phyloP scores from a whole-genome alignment of 2,329 filamentous ascomycete species.

The Pestalotiopsis sp. region DNA sequence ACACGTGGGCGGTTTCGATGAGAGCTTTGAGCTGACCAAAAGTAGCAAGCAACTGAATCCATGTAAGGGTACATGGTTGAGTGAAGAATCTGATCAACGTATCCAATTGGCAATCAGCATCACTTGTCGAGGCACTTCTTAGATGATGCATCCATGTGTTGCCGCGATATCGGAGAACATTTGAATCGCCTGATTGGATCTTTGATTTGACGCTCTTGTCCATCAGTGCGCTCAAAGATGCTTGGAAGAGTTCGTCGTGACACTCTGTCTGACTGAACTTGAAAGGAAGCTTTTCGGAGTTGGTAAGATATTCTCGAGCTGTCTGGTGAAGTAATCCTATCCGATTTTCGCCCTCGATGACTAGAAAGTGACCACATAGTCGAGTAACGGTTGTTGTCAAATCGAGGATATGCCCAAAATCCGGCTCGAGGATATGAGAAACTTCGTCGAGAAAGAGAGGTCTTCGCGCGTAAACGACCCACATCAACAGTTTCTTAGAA shows the following conservation, averaged over 20 bases:
- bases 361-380: conserved; percentile 21
- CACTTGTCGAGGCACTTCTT: background rate
- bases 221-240: conserved; percentile 7
- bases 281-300: conserved; percentile 4
- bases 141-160: conserved; percentile 15
- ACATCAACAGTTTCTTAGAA: conserved; percentile 15
- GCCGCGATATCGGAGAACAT: conserved; percentile 16
- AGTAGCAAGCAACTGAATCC: conserved; percentile 19
- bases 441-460: conserved; percentile 17
- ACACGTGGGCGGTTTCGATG: conserved; percentile 12
- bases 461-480: conserved; percentile 18
- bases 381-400: conserved; percentile 15
- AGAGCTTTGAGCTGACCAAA: conserved; percentile 13
- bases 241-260: conserved; percentile 11
- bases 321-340: conserved; percentile 20
- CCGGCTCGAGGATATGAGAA: conserved; percentile 13
- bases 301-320: conserved; percentile 19
- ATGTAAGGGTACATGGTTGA: conserved; percentile 12
- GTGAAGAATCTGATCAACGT: conserved; percentile 14
- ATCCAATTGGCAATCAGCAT: conserved; percentile 5
- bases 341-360: conserved; percentile 14
- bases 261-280: background rate
- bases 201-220: conserved; percentile 2
- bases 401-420: conserved; percentile 18
- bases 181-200: background rate